Percentiles rank a stretch among this genome's conserved stretches.
Evolutionary conservation across 768 basidiomycete species (phyloP).

Genomic region (Termitomyces sp.): DNA sequence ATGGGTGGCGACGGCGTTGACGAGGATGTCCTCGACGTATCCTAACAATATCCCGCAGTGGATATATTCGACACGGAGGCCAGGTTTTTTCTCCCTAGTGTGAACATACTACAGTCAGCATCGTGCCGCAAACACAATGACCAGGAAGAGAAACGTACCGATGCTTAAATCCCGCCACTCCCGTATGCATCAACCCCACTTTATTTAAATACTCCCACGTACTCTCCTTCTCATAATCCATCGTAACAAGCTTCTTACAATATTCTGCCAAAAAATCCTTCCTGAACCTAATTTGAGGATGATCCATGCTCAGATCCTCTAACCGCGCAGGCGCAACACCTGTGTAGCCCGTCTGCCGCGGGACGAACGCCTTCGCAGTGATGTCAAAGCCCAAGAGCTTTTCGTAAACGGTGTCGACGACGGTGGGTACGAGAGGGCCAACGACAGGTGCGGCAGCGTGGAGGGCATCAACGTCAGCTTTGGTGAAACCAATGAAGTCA

Average conservation of each 20-base stretch:
- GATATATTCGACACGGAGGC: slow-evolving; percentile 34
- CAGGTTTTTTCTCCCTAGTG: slow-evolving; percentile 21
- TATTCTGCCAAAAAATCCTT: slow-evolving; percentile 35
- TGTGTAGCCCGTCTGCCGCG: slow-evolving; percentile 36
- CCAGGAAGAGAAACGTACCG: slow-evolving; percentile 23
- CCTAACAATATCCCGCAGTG: slow-evolving; percentile 39
- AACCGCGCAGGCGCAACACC: slow-evolving; percentile 34
- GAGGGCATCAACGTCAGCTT: slow-evolving; percentile 36
- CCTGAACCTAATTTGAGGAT: slow-evolving; percentile 44
- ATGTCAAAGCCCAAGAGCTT: slow-evolving; percentile 44
- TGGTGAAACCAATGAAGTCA: slow-evolving; percentile 40
- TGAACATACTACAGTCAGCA: not conserved
- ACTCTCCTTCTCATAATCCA: slow-evolving; percentile 38
- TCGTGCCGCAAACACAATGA: not conserved
- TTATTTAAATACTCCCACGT: slow-evolving; percentile 46
- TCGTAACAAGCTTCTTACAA: slow-evolving; percentile 33
- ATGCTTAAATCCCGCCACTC: slow-evolving; percentile 38
- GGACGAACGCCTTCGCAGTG: slow-evolving; percentile 34
- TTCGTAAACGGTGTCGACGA: slow-evolving; percentile 43
- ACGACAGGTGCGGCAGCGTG: slow-evolving; percentile 37
- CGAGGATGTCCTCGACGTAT: slow-evolving; percentile 42
- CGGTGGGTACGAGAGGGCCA: slow-evolving; percentile 35
- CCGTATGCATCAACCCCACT: slow-evolving; percentile 49
- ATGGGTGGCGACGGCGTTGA: slow-evolving; percentile 36
- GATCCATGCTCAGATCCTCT: slow-evolving; percentile 35